phyloP scores from a whole-genome alignment of 768 basidiomycete species.

The Leccinum subtestaceum region DNA sequence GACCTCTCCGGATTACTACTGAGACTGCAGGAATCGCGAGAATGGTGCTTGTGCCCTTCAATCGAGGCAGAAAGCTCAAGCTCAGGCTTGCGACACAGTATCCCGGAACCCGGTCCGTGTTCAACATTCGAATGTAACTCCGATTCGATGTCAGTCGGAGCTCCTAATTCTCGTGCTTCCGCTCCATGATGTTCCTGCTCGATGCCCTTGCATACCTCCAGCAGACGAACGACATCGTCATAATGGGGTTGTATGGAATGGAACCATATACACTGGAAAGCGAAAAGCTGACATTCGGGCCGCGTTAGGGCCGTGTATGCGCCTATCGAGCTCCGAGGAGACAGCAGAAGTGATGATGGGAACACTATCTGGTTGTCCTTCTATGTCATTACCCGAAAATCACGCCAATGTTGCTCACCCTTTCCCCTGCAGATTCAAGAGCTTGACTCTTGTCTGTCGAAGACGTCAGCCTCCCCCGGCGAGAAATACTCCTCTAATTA shows the following conservation, averaged over 20 bases:
- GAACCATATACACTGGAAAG: background rate
- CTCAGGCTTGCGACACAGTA: too few relatives aligned
- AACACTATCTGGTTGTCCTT: conserved; percentile 13
- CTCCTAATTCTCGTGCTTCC: background rate
- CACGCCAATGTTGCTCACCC: background rate
- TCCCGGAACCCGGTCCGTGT: background rate
- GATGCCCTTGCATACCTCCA: background rate
- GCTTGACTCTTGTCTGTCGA: background rate
- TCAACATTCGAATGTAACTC: background rate
- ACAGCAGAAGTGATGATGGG: conserved; percentile 18
- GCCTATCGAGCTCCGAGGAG: conserved; percentile 13
- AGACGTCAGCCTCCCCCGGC: background rate
- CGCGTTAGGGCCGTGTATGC: conserved; percentile 7
- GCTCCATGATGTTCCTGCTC: background rate
- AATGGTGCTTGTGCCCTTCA: too few relatives aligned
- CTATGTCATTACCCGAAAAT: background rate
- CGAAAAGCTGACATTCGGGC: conserved; percentile 6
- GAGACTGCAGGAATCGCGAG: too few relatives aligned
- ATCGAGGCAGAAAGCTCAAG: too few relatives aligned
- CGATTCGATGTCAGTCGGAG: conserved; percentile 1
- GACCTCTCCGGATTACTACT: too few relatives aligned
- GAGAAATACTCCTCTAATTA: background rate
- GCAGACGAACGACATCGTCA: background rate
- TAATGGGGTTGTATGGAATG: background rate
- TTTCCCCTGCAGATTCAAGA: conserved; percentile 9